phyloP scores from a whole-genome alignment of 2,329 filamentous ascomycete genomes.

The Neopestalotiopsis sp. region DNA sequence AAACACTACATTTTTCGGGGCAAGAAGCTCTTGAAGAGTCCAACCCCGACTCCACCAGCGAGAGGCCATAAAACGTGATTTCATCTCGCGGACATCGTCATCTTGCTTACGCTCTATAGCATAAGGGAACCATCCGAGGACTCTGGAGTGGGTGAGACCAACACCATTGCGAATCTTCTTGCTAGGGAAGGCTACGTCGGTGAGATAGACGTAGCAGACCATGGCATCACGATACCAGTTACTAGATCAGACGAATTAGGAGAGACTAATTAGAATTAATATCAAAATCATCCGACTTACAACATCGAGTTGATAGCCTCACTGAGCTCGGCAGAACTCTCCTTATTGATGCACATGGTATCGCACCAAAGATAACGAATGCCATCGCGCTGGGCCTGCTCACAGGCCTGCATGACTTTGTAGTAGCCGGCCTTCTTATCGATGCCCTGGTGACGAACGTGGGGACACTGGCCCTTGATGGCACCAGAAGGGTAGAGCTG shows the following conservation, averaged over 20 bases:
- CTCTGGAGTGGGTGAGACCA: no score
- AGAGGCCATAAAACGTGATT: no score
- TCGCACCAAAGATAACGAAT: slow-evolving; percentile 42
- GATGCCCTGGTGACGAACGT: background rate
- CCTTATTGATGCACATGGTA: slow-evolving; percentile 44
- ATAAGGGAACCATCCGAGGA: no score
- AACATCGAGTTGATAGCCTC: slow-evolving; percentile 46
- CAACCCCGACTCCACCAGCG: no score
- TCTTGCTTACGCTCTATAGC: no score
- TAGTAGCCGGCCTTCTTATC: slow-evolving; percentile 34
- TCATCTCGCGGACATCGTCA: no score
- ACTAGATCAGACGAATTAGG: no score
- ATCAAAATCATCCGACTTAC: background rate
- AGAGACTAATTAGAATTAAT: no score
- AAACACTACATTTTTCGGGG: no score
- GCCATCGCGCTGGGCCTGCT: slow-evolving; percentile 32
- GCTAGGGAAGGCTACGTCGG: slow-evolving; percentile 30
- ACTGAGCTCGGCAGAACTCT: slow-evolving; percentile 38
- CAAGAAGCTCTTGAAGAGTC: no score
- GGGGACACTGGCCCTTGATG: slow-evolving; percentile 21
- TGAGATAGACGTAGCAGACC: slow-evolving; percentile 41
- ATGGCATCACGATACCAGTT: slow-evolving; percentile 23
- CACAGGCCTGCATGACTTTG: slow-evolving; percentile 40
- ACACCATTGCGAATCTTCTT: no score
- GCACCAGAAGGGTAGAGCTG: slow-evolving; percentile 26